Evolutionary conservation across 108 stramenopile species (phyloP), one percentile per base, ranked within the genome.

Genomic region (Cyclotella distinguenda): DNA sequence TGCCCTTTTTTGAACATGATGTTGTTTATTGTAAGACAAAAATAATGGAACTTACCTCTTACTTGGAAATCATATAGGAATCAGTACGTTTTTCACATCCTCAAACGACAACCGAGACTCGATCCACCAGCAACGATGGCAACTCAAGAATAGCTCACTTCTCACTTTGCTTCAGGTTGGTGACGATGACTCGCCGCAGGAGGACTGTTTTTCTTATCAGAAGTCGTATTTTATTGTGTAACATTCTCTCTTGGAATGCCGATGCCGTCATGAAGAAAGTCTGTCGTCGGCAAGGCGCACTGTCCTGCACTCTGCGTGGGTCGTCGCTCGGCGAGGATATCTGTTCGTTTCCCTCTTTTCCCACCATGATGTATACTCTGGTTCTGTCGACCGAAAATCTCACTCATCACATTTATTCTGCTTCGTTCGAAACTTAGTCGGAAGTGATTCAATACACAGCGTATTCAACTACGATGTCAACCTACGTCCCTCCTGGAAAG

Each of bases 401-500:
- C n/a, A n/a, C n/a, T n/a, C n/a, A n/a, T n/a, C n/a, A n/a, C n/a
- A n/a, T n/a, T n/a, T n/a, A n/a, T n/a, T n/a, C n/a, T n/a, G n/a
- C n/a, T n/a, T n/a, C n/a, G n/a, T n/a, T n/a, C n/a, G n/a, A n/a
- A n/a, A n/a, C n/a, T n/a, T 39, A 72, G 65, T 72, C 65, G 65
- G 65, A 66, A 72, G 65, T 72, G 57, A 57, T 65, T 42, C 18
- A 8, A 59, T 45, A 15, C 2, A 39, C 53, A 31, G 40, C 49
- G 31, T 53, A 49, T 33, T 48, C 44, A 63, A 43, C n/a, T 40
- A 88, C 33, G 61, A 89, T 91, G 89, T 77, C 89, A 22, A 73
- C 82, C 69, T 84, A 78, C 73, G 81, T 79, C 23, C 86, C 90
- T 44, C 74, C 78, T 34, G 86, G 86, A 77, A 87, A 92, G 74